A percentile compares a stretch with the other conserved stretches of the same genome.
Evolutionary conservation across 768 basidiomycete genomes (phyloP).

Genomic region (Hypholoma sublateritium): DNA sequence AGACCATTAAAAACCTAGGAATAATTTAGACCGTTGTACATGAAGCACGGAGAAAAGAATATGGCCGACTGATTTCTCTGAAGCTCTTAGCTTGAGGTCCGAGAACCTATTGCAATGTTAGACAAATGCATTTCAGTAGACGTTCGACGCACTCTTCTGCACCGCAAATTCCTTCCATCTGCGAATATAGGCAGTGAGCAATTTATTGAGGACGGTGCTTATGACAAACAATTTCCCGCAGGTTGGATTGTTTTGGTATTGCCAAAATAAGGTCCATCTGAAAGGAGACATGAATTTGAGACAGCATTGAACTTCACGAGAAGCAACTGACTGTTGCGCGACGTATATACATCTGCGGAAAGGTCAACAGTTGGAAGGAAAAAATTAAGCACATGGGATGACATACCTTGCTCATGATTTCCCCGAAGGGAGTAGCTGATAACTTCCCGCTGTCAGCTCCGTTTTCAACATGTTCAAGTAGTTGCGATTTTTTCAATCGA

Average conservation of each 20-base stretch:
- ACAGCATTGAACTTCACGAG: not conserved
- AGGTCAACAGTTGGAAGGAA: constrained; percentile 2
- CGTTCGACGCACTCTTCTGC: constrained; percentile 58
- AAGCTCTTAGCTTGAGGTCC: constrained; percentile 66
- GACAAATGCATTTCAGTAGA: not conserved
- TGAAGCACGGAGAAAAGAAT: not conserved
- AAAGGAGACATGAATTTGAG: not conserved
- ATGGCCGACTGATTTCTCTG: constrained; percentile 66
- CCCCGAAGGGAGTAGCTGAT: constrained; percentile 71
- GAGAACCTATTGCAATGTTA: constrained; percentile 46
- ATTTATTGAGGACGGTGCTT: not conserved
- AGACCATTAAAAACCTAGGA: constrained; percentile 62
- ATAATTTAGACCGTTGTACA: not conserved
- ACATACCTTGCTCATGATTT: constrained; percentile 82
- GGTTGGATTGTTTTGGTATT: constrained; percentile 50
- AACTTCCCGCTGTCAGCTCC: constrained; percentile 43
- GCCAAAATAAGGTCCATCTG: constrained; percentile 71
- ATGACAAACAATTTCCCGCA: constrained; percentile 66
- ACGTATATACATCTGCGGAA: constrained; percentile 67
- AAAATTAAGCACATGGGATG: not conserved
- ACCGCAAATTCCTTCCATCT: constrained; percentile 65
- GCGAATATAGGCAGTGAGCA: not conserved
- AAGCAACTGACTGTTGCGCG: constrained; percentile 59
- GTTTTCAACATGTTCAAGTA: constrained; percentile 44
- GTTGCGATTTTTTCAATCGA: constrained; percentile 57